phyloP scores from a whole-genome alignment of 805 yeast genomes.

The Metschnikowia noctiluminum region DNA sequence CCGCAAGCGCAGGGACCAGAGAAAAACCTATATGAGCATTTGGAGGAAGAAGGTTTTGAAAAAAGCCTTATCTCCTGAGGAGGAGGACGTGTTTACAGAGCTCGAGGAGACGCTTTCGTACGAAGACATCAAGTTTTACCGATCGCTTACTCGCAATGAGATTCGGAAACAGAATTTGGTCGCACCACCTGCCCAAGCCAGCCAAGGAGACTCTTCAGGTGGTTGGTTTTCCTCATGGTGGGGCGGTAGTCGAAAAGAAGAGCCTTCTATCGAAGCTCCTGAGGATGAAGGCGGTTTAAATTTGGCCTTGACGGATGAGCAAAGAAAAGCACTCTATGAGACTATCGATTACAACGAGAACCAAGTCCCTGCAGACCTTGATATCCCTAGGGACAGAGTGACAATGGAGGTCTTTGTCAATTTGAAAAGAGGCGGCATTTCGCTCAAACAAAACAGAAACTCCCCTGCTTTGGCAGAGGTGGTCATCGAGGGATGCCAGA shows the following conservation, averaged over 20 bases:
- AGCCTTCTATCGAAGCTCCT: constrained; percentile 24
- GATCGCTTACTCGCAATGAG: constrained; percentile 73
- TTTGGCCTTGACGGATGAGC: constrained; percentile 68
- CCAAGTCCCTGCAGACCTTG: constrained; percentile 47
- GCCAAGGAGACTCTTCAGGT: constrained; percentile 16
- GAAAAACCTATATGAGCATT: constrained; percentile 60
- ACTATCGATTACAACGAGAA: constrained; percentile 89
- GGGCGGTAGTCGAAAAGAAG: constrained; percentile 30
- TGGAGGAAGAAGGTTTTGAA: constrained; percentile 62
- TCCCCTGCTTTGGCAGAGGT: constrained; percentile 64
- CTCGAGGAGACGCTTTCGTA: constrained; percentile 61
- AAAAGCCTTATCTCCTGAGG: constrained; percentile 22
- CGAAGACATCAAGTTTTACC: constrained; percentile 81
- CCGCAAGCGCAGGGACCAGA: constrained; percentile 64
- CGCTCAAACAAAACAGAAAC: constrained; percentile 44
- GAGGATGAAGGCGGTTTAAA: constrained; percentile 25
- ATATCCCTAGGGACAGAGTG: constrained; percentile 70
- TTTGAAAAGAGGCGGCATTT: constrained; percentile 73
- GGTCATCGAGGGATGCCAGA: constrained; percentile 75
- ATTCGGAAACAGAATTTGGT: constrained; percentile 51
- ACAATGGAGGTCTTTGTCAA: constrained; percentile 65
- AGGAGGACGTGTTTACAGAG: constrained; percentile 37
- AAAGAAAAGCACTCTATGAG: constrained; percentile 82
- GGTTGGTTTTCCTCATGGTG: constrained; percentile 79
- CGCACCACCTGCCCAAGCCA: constrained; percentile 17